These are phyloP conservation scores for Clitopilus passeckerianus DNA, from an alignment of 768 basidiomycete species.

Conservation along the genomic window DNA sequence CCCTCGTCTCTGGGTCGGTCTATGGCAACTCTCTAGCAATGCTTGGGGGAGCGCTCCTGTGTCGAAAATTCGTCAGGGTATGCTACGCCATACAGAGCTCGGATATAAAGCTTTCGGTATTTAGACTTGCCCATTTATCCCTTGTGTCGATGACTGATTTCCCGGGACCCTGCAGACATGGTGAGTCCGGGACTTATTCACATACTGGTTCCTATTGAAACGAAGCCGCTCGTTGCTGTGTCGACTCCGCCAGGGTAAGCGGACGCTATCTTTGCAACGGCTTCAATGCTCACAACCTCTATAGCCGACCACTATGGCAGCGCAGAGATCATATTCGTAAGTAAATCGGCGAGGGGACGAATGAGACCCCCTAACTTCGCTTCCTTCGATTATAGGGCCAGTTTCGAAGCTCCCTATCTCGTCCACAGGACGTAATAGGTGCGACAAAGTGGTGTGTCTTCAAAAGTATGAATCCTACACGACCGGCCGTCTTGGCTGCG, in stretches of 20 bases:
- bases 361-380: conserved; percentile 3
- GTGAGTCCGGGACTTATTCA: conserved; percentile 24
- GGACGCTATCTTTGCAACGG: conserved; percentile 1
- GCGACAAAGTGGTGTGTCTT: conserved; percentile 90
- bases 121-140: conserved; percentile 5
- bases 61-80: conserved; percentile 58
- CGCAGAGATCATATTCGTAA: conserved; percentile 76
- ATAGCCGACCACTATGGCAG: conserved; percentile 85
- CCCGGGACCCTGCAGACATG: conserved; percentile 39
- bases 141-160: neutral
- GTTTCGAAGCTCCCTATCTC: conserved; percentile 45
- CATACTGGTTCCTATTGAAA: neutral
- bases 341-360: conserved; percentile 14
- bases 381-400: conserved; percentile 49
- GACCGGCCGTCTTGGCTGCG: conserved; percentile 52
- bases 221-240: neutral
- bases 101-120: conserved; percentile 66
- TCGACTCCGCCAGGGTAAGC: neutral
- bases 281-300: conserved; percentile 2
- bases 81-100: conserved; percentile 56
- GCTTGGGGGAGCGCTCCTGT: conserved; percentile 80
- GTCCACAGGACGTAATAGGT: conserved; percentile 46
- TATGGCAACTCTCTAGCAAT: conserved; percentile 85
- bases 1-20: conserved; percentile 70
- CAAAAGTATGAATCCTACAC: conserved; percentile 43